A percentile compares a stretch with the other conserved stretches of the same genome.
These are phyloP conservation scores for Verticillium tricorpus DNA, from an alignment of 2,329 filamentous ascomycete species.

Conservation along the genomic window DNA sequence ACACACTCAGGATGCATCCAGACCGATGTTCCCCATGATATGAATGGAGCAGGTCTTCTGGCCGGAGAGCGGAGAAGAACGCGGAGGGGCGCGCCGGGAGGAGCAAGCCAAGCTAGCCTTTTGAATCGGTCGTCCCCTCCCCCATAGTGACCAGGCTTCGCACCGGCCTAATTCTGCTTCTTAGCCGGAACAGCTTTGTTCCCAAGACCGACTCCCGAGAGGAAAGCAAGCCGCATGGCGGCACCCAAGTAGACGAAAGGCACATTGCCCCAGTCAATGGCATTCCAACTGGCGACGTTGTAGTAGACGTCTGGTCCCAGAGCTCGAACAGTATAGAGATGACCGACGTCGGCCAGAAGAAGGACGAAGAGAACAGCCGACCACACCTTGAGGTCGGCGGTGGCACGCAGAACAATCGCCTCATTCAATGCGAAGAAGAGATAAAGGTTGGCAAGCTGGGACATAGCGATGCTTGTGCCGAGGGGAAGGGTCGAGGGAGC, in stretches of 20 bases:
- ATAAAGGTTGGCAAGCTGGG: slow-evolving; percentile 76
- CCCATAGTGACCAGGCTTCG: neutral
- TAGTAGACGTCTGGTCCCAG: slow-evolving; percentile 62
- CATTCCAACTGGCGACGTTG: slow-evolving; percentile 58
- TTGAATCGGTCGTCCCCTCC: neutral
- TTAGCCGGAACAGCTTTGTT: slow-evolving; percentile 5
- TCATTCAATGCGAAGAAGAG: slow-evolving; percentile 74
- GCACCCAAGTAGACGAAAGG: slow-evolving; percentile 67
- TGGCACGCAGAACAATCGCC: slow-evolving; percentile 67
- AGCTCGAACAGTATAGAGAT: slow-evolving; percentile 61
- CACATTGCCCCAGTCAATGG: slow-evolving; percentile 64
- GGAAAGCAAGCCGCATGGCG: slow-evolving; percentile 52
- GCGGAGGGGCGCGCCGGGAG: neutral
- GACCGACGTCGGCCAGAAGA: slow-evolving; percentile 71
- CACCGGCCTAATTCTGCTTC: slow-evolving; percentile 8
- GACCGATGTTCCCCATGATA: neutral
- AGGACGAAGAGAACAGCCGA: slow-evolving; percentile 60
- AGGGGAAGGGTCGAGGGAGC: slow-evolving; percentile 46
- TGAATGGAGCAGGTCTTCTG: neutral
- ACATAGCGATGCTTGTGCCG: slow-evolving; percentile 62
- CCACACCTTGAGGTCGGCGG: slow-evolving; percentile 67
- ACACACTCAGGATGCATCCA: neutral
- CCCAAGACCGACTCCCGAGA: slow-evolving; percentile 51
- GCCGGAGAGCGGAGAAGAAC: neutral
- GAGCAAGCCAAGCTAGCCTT: neutral